Percentiles rank a stretch among this genome's conserved stretches.
phyloP scores from a whole-genome alignment of 257 asterid species.

The Parsonsia alboflavescens region DNA sequence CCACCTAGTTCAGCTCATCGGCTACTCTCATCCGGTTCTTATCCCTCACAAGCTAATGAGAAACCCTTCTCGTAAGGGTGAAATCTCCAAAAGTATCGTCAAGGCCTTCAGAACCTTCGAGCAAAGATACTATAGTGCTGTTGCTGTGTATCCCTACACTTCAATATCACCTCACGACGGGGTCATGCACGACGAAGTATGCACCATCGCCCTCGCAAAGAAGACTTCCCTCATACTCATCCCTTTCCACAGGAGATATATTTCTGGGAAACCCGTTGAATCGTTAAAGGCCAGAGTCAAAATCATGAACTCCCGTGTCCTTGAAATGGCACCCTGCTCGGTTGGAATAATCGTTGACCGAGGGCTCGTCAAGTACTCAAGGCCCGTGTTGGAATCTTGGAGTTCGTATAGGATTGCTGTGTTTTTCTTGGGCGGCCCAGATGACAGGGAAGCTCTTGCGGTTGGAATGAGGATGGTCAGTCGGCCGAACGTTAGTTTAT shows the following conservation, averaged over 20 bases:
- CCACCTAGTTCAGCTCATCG: conserved; percentile 34
- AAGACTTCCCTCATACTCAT: conserved; percentile 25
- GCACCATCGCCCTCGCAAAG: conserved; percentile 26
- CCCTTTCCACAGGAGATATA: conserved; percentile 27
- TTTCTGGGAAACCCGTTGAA: conserved; percentile 5
- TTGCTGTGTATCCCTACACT: conserved; percentile 26
- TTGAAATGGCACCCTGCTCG: conserved; percentile 30
- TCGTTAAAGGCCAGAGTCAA: conserved; percentile 13
- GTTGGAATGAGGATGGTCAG: conserved; percentile 26
- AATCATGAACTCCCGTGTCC: conserved; percentile 20
- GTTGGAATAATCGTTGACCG: conserved; percentile 27
- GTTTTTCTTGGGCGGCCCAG: conserved; percentile 38
- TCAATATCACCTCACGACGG: conserved; percentile 27
- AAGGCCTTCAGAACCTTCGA: conserved; percentile 31
- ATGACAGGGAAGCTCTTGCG: conserved; percentile 37
- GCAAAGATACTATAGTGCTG: conserved; percentile 15
- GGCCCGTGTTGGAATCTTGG: not conserved
- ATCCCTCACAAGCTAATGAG: conserved; percentile 31
- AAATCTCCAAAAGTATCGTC: conserved; percentile 26
- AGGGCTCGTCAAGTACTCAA: conserved; percentile 2
- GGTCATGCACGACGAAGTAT: conserved; percentile 31
- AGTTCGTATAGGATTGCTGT: conserved; percentile 22
- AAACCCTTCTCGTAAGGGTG: conserved; percentile 13
- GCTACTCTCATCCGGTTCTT: conserved; percentile 32
- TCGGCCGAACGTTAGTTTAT: conserved; percentile 9